phyloP scores from a whole-genome alignment of 148 eudicot genomes.

The Rhododendron williamsianum region DNA sequence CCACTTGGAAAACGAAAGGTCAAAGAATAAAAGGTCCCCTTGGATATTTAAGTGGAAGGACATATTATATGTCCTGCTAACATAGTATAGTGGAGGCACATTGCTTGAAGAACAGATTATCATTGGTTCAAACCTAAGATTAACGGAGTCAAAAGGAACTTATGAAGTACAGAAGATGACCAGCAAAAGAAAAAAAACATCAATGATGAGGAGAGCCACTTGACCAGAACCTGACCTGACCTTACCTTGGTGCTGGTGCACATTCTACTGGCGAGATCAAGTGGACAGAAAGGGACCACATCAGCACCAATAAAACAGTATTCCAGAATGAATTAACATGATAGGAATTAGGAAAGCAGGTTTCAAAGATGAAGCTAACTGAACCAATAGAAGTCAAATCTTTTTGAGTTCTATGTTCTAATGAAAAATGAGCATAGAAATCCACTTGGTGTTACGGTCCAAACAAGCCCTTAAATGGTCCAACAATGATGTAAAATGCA shows the following conservation, averaged over 20 bases:
- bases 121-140: neutral
- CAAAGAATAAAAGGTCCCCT: neutral
- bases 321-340: neutral
- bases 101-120: neutral
- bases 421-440: neutral
- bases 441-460: neutral
- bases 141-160: neutral
- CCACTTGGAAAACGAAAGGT: neutral
- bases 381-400: neutral
- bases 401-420: neutral
- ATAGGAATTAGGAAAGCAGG: neutral
- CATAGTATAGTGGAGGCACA: neutral
- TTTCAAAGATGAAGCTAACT: neutral
- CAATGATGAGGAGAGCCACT: neutral
- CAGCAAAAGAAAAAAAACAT: neutral
- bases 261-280: neutral
- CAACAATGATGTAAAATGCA: neutral
- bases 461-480: neutral
- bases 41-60: neutral
- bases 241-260: neutral
- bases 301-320: neutral
- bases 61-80: neutral
- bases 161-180: neutral
- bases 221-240: neutral
- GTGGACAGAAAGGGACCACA: conserved; percentile 3